Conservation (phyloP, 164 flowering plant genomes). For the Warburgia ugandensis region DNA sequence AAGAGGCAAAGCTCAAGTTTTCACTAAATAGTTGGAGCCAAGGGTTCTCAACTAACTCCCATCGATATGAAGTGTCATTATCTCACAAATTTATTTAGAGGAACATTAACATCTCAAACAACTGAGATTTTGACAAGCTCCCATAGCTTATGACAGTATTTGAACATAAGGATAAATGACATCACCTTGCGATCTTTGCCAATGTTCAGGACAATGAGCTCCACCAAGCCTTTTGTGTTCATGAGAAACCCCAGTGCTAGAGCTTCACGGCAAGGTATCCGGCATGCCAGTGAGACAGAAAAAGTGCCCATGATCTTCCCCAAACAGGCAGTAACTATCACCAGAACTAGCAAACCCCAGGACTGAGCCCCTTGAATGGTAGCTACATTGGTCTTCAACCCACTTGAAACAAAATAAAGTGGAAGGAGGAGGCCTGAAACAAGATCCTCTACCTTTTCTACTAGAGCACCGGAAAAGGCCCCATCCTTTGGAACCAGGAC, state of each 20-base stretch:
- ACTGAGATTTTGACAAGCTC: too few species aligned
- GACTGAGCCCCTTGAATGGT: slow-evolving; percentile 63
- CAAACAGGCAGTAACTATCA: slow-evolving; percentile 63
- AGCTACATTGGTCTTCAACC: slow-evolving; percentile 66
- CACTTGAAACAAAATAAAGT: slow-evolving; percentile 70
- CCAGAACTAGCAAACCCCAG: slow-evolving; percentile 73
- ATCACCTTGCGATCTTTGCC: slow-evolving; percentile 55
- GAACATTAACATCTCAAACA: not conserved
- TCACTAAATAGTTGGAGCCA: too few species aligned
- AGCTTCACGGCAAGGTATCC: slow-evolving; percentile 46
- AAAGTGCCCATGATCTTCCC: slow-evolving; percentile 75
- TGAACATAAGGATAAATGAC: not conserved
- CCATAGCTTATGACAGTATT: too few species aligned
- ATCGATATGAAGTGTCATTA: too few species aligned
- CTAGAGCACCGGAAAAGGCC: slow-evolving; percentile 51
- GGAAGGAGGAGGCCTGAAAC: slow-evolving; percentile 78
- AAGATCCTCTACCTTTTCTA: slow-evolving; percentile 78
- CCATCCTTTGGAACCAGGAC: slow-evolving; percentile 72
- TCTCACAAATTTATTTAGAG: too few species aligned
- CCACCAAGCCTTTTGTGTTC: slow-evolving; percentile 85
- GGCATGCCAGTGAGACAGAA: slow-evolving; percentile 36
- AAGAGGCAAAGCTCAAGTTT: too few species aligned
- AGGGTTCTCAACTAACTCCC: too few species aligned
- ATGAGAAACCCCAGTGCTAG: slow-evolving; percentile 64
- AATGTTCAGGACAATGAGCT: slow-evolving; percentile 81